These are phyloP conservation scores for Cladosporium colombiae DNA, from an alignment of 2,329 filamentous ascomycete genomes.

Conservation along the genomic window DNA sequence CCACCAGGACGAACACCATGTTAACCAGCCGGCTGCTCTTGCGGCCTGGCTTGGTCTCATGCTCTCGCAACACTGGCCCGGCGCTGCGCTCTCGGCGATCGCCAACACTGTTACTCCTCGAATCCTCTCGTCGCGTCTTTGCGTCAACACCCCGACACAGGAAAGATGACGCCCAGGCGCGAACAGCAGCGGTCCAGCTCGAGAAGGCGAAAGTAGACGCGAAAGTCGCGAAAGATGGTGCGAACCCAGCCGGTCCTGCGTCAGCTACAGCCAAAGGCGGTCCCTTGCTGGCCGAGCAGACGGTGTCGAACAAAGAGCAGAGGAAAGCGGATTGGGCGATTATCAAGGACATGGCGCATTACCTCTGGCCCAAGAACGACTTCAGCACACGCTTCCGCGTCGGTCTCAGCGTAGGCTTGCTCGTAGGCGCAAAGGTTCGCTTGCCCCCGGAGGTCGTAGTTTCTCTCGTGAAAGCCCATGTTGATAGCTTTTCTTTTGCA, in stretches of 20 bases:
- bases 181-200: slow-evolving; percentile 29
- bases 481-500: slow-evolving; percentile 36
- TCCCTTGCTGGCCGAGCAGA: slow-evolving; percentile 65
- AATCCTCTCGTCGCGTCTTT: slow-evolving; percentile 41
- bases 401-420: slow-evolving; percentile 75
- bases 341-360: slow-evolving; percentile 94
- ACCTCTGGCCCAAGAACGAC: slow-evolving; percentile 91
- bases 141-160: slow-evolving; percentile 45
- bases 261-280: slow-evolving; percentile 47
- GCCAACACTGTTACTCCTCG: slow-evolving; percentile 9
- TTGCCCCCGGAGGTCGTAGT: background rate
- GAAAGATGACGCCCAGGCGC: slow-evolving; percentile 42
- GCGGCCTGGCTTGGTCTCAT: slow-evolving; percentile 21
- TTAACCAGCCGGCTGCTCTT: slow-evolving; percentile 21
- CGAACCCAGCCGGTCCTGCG: slow-evolving; percentile 33
- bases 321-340: slow-evolving; percentile 97
- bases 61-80: slow-evolving; percentile 3
- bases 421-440: slow-evolving; percentile 80
- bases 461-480: background rate
- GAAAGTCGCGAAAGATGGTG: slow-evolving; percentile 33
- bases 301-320: slow-evolving; percentile 76
- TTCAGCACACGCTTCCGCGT: slow-evolving; percentile 82
- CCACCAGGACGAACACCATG: slow-evolving; percentile 4
- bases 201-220: slow-evolving; percentile 36
- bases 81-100: background rate